phyloP scores from a whole-genome alignment of 805 yeast genomes.

The Kuraishia floccosa region DNA sequence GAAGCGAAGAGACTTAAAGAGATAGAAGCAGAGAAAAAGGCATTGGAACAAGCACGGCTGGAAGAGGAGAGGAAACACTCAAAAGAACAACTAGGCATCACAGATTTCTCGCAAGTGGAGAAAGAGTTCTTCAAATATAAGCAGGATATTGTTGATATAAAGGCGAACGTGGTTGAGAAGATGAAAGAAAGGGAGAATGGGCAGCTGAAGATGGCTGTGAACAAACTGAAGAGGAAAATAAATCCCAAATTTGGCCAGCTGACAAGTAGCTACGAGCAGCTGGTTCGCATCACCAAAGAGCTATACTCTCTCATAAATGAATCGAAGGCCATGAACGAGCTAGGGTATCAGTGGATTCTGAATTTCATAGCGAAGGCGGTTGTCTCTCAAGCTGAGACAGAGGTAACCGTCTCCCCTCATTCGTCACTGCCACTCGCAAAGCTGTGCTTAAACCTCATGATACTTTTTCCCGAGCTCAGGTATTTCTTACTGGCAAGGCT shows the following conservation, averaged over 20 bases:
- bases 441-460: conserved; percentile 43
- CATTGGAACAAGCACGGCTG: conserved; percentile 11
- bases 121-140: conserved; percentile 34
- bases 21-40: conserved; percentile 12
- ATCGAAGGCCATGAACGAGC: conserved; percentile 30
- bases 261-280: conserved; percentile 58
- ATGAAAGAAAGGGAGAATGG: conserved; percentile 26
- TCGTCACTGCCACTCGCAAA: conserved; percentile 74
- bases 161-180: conserved; percentile 43
- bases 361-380: conserved; percentile 80
- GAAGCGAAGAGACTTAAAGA: conserved; percentile 8
- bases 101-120: conserved; percentile 26
- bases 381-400: conserved; percentile 88
- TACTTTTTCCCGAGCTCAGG: conserved; percentile 34
- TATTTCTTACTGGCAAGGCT: conserved; percentile 65
- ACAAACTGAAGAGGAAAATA: conserved; percentile 59
- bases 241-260: conserved; percentile 90
- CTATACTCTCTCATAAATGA: conserved; percentile 36
- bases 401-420: conserved; percentile 67
- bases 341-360: conserved; percentile 62
- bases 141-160: conserved; percentile 44
- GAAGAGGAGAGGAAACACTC: conserved; percentile 7
- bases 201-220: conserved; percentile 38
- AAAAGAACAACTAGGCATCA: conserved; percentile 10
- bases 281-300: conserved; percentile 37